A percentile compares a stretch with the other conserved stretches of the same genome.
phyloP scores from a whole-genome alignment of 73 alveolate genomes.

The Tetrahymena elliotti region DNA sequence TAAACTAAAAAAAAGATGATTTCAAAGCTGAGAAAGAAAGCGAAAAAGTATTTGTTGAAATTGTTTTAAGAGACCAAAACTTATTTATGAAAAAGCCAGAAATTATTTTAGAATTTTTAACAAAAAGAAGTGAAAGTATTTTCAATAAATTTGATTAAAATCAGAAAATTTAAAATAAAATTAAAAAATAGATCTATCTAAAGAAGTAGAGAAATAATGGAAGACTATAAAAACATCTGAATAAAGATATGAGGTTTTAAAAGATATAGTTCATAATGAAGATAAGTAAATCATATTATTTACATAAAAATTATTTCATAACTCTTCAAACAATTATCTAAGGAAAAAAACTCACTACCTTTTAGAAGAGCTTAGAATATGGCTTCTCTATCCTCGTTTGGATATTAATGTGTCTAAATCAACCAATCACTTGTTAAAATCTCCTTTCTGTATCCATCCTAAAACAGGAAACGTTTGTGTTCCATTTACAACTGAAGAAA shows the following conservation, averaged over 20 bases:
- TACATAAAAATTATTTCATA: too few relatives aligned
- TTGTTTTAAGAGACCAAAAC: not conserved
- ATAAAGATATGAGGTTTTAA: not conserved
- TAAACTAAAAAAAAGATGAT: conserved; percentile 28
- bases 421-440: conserved; percentile 89
- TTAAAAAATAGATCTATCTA: not conserved
- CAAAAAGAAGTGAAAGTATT: not conserved
- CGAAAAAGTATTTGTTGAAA: not conserved
- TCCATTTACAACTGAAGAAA: conserved; percentile 63
- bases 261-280: not conserved
- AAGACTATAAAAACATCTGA: not conserved
- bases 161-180: not conserved
- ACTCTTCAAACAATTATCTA: too few relatives aligned
- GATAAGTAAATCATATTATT: not conserved
- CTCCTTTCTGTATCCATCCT: conserved; percentile 97
- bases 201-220: not conserved
- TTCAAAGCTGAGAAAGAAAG: not conserved
- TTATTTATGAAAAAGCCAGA: not conserved
- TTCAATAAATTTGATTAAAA: not conserved
- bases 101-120: not conserved
- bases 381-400: conserved; percentile 85
- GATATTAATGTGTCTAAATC: conserved; percentile 94
- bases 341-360: not conserved
- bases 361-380: not conserved
- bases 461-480: conserved; percentile 86